Evolutionary conservation across 179 eudicot genomes (phyloP).

Genomic region (Silene vulgaris): DNA sequence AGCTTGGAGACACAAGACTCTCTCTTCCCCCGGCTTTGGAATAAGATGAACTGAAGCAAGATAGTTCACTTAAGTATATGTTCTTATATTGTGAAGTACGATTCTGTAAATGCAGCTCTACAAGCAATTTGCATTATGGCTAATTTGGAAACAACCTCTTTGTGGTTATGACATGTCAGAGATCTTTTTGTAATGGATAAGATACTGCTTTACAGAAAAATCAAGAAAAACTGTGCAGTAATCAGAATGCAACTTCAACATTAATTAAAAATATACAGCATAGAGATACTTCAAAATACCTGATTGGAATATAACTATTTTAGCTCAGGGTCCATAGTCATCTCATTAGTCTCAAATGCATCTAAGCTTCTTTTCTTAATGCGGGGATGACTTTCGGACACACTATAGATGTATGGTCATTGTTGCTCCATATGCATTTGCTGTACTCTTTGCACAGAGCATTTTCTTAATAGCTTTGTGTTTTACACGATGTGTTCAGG

Average conservation of each 20-base stretch:
- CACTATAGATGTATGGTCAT: not conserved
- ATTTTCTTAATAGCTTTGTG: slow-evolving; percentile 12
- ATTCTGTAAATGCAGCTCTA: not conserved
- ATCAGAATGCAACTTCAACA: not conserved
- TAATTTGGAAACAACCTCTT: not conserved
- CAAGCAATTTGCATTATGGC: not conserved
- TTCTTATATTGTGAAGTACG: not conserved
- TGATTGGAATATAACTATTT: not conserved
- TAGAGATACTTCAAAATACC: slow-evolving; percentile 1
- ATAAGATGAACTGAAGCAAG: not conserved
- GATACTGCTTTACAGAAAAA: not conserved
- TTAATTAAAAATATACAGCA: not conserved
- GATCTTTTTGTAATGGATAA: not conserved
- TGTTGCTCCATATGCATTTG: not conserved
- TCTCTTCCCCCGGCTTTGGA: not conserved
- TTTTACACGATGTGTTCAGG: slow-evolving; percentile 39
- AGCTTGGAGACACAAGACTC: slow-evolving; percentile 2
- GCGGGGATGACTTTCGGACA: not conserved
- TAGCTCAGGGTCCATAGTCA: not conserved
- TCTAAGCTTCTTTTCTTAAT: not conserved
- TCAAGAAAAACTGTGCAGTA: not conserved
- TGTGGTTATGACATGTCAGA: not conserved
- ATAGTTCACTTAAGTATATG: not conserved
- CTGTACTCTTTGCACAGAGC: slow-evolving; percentile 7
- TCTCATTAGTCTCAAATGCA: not conserved